Conservation (phyloP, 805 yeast species). For the Saccharomycodes ludwigii region DNA sequence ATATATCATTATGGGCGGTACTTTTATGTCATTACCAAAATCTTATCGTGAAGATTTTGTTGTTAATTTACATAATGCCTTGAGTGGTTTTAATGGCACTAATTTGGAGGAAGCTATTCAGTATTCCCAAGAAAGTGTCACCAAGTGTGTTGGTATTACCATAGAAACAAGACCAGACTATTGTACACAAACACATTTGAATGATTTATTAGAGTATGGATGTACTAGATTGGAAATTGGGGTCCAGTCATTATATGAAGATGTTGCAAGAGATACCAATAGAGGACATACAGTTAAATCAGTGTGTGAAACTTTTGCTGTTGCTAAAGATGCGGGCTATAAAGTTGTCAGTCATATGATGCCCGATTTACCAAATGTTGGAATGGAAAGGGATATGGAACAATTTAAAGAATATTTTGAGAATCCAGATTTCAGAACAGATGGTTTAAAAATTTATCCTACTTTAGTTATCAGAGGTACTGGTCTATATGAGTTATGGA, state of each 20-base stretch:
- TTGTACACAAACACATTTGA: constrained; percentile 89
- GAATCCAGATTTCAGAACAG: constrained; percentile 93
- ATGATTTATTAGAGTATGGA: constrained; percentile 92
- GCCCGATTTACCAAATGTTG: constrained; percentile 98
- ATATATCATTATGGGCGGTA: constrained; percentile 97
- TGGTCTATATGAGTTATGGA: constrained; percentile 94
- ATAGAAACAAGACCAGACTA: constrained; percentile 98
- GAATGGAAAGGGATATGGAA: constrained; percentile 94
- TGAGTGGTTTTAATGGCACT: constrained; percentile 81
- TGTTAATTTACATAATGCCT: constrained; percentile 83
- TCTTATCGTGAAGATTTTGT: constrained; percentile 87
- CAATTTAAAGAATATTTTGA: constrained; percentile 95
- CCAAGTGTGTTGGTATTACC: constrained; percentile 97
- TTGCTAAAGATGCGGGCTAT: constrained; percentile 97
- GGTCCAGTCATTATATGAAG: constrained; percentile 94
- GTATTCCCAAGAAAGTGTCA: constrained; percentile 85
- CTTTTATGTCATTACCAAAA: constrained; percentile 88
- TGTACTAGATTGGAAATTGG: constrained; percentile 96
- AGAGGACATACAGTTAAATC: constrained; percentile 96
- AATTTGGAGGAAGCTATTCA: constrained; percentile 83
- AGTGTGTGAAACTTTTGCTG: constrained; percentile 88
- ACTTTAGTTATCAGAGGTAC: constrained; percentile 96
- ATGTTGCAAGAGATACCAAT: constrained; percentile 95
- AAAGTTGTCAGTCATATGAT: constrained; percentile 98
- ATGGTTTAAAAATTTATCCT: constrained; percentile 90